These are phyloP conservation scores for Penicillium sp. DNA, from an alignment of 2,329 filamentous ascomycete species.

Conservation along the genomic window DNA sequence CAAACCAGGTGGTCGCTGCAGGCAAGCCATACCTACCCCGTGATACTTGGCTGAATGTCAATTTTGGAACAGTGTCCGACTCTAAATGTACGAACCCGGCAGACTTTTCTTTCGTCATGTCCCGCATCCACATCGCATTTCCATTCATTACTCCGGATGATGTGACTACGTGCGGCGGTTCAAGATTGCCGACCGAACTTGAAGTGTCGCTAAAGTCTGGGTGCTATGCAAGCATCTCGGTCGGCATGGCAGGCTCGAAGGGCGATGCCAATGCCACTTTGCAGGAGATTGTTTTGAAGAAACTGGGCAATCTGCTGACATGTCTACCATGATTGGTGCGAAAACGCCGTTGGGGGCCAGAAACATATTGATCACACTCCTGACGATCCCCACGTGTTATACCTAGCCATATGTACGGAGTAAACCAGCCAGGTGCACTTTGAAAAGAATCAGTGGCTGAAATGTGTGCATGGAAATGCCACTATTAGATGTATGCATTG, in stretches of 20 bases:
- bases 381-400: conserved; percentile 1
- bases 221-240: conserved; percentile 64
- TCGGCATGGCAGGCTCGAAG: conserved; percentile 62
- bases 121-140: conserved; percentile 55
- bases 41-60: conserved; percentile 66
- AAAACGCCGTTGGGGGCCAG: not conserved
- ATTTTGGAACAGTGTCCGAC: conserved; percentile 56
- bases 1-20: conserved; percentile 53
- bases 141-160: conserved; percentile 46
- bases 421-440: too few species aligned
- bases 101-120: conserved; percentile 65
- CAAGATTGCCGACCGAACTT: conserved; percentile 59
- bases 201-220: conserved; percentile 52
- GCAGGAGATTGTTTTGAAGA: conserved; percentile 54
- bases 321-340: conserved; percentile 38
- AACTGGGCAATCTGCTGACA: conserved; percentile 50
- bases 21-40: conserved; percentile 64
- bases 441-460: too few species aligned
- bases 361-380: conserved; percentile 1
- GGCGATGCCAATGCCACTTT: conserved; percentile 54
- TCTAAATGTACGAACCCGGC: conserved; percentile 51
- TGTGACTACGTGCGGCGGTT: conserved; percentile 56
- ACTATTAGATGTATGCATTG: not conserved
- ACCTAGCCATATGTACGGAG: too few species aligned
- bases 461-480: not conserved